Base-by-base conservation (phyloP, 495 filamentous ascomycete species). In the Massariosphaeria phaeospora region DNA sequence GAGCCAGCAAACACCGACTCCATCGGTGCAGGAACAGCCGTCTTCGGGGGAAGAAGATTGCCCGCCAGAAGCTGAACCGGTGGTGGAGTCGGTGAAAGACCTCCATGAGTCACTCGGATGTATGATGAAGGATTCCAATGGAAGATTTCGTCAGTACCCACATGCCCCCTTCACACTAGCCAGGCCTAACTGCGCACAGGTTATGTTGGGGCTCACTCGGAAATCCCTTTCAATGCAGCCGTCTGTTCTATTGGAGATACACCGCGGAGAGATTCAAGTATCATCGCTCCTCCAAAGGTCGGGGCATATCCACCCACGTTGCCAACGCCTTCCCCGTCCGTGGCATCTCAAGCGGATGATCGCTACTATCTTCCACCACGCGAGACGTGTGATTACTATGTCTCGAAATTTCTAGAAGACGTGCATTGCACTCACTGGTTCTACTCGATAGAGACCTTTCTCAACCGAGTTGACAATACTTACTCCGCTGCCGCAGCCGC, bases 401-500 rank as follows among this genome's bases (percentile, higher is more conserved):
- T 61, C 15, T 49, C 50, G 1, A 30, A 44, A 21, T 61, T 61
- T 25, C 34, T 61, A 6, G 50, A 61, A 49, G 44, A 55, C n/a
- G 57, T 61, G 2, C 57, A 61, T 31, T 50, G 50, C 35, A 61
- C 57, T 2, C 45, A 61, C 34, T 61, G 57, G 57, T 55, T 61
- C 30, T 61, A 61, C 44, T 50, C 57, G 1, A 55, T 55, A 9
- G 57, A 61, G 23, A 27, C 31, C 2, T 55, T 61, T 26, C 51
- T 55, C 18, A 36, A 41, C 23, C 57, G 57, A 8, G 50, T 61
- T 3, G 51, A 61, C 6, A 23, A 24, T 21, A 61, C 57, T 2
- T 61, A 61, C 25, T 47, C 57, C 1, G 43, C 11, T 20, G 27
- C 35, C 2, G n/a, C 27, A 3, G 7, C 20, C 13, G 6, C 29